A percentile compares a stretch with the other conserved stretches of the same genome.
Conservation (phyloP, 805 yeast species). For the Kuraishia piskuri region DNA sequence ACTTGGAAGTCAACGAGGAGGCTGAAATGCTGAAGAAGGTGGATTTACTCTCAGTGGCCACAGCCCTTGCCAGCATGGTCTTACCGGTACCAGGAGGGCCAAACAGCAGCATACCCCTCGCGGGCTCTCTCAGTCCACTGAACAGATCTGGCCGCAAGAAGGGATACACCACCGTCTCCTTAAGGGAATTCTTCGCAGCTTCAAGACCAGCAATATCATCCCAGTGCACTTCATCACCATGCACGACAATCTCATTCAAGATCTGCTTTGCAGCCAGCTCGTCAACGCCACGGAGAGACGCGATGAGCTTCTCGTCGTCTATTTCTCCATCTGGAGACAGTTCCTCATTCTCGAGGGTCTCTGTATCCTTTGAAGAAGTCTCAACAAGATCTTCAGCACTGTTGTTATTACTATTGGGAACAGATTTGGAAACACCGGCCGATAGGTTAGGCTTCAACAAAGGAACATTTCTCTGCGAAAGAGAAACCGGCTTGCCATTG, state of each 20-base stretch:
- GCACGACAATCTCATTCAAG: conserved; percentile 77
- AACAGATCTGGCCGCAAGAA: conserved; percentile 90
- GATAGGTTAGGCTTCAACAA: neutral
- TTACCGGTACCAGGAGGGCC: conserved; percentile 99
- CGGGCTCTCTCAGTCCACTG: conserved; percentile 86
- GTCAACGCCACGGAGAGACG: conserved; percentile 66
- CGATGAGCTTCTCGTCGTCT: conserved; percentile 27
- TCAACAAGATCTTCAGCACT: conserved; percentile 7
- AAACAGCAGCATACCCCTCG: conserved; percentile 89
- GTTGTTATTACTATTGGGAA: neutral
- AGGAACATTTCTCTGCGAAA: neutral
- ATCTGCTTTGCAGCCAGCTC: conserved; percentile 73
- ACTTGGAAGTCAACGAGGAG: conserved; percentile 80
- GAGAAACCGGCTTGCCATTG: neutral
- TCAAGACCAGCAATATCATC: conserved; percentile 91
- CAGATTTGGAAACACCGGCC: neutral
- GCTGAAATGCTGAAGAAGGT: conserved; percentile 91
- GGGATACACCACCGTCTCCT: conserved; percentile 95
- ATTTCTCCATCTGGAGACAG: conserved; percentile 9
- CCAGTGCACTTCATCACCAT: conserved; percentile 91
- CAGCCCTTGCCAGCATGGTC: conserved; percentile 95
- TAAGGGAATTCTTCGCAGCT: conserved; percentile 78
- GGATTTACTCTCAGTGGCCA: conserved; percentile 89
- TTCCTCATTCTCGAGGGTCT: conserved; percentile 16
- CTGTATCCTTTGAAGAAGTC: conserved; percentile 18